Base-by-base conservation (phyloP, 805 yeast species). In the Wickerhamomyces strasburgensis region DNA sequence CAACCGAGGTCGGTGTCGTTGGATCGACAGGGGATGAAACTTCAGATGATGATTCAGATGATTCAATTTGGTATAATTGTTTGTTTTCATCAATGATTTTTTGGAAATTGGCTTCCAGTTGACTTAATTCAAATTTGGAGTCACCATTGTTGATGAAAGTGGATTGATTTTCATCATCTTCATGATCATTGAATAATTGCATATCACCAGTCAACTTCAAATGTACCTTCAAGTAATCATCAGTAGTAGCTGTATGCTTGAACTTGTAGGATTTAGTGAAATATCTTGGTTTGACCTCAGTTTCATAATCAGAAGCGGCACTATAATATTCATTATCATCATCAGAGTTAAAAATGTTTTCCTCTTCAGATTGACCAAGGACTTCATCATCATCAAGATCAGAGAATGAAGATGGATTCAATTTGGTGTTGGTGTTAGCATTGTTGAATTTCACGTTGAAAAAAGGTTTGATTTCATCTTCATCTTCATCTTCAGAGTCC, bases 41-140 rank as follows among this genome's bases (percentile, higher is more conserved):
- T 3, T 27, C 10, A 15, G 42, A 23, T 2, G 33, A 21, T 7
- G 25, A 21, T 21, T 21, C 10, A 21, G 7, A 8, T 21, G 11
- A 21, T 8, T 21, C 25, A 11, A 21, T 11, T 21, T 21, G 27
- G 33, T 15, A n/a, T 29, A 31, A 24, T 14, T 43, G 34, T 13
- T 48, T 41, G 31, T 52, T 47, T 28, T 52, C 53, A 27, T 49
- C 49, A 13, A 51, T 48, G 21, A 54, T 49, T 34, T 49, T 52
- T 31, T 52, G 47, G 39, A 54, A 49, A 32, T 50, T 51, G 37
- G 52, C 58, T 27, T 54, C 58, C 28, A 54, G 37, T 8, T 53
- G 47, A 33, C 43, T 52, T 34, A 54, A 40, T 21, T 21, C 25
- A 7, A 21, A 21, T 7, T 21, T 21, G 7, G 25, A 21, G 11